Percentiles rank a stretch among this genome's conserved stretches.
Evolutionary conservation across 2,329 filamentous ascomycete species (phyloP).

Genomic region (Fusarium guadeloupense): DNA sequence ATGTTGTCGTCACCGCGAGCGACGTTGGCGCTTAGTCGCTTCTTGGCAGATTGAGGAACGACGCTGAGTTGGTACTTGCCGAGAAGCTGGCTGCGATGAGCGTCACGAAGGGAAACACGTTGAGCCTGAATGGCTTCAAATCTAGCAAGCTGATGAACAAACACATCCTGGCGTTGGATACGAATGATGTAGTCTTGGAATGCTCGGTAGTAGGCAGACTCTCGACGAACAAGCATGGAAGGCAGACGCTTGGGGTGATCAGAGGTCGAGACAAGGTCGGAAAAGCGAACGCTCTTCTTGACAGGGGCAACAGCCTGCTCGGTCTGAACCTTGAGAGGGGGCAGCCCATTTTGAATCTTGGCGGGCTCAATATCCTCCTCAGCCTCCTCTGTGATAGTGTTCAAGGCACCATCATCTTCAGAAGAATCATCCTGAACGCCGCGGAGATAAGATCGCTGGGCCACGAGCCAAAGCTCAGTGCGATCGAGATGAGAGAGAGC

Average conservation of each 20-base stretch:
- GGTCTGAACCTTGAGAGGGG: constrained; percentile 20
- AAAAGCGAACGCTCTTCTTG: constrained; percentile 83
- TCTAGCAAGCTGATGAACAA: constrained; percentile 83
- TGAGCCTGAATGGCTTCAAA: constrained; percentile 90
- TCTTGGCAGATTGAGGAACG: constrained; percentile 74
- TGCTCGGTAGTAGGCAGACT: constrained; percentile 87
- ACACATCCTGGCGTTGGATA: constrained; percentile 75
- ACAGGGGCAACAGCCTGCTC: constrained; percentile 44
- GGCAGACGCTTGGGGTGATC: constrained; percentile 61
- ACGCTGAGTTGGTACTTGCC: constrained; percentile 85
- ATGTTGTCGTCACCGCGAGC: constrained; percentile 75
- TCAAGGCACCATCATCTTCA: constrained; percentile 49
- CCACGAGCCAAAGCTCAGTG: constrained; percentile 85
- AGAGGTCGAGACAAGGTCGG: constrained; percentile 59
- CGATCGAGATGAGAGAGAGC: constrained; percentile 81
- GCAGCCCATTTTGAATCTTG: constrained; percentile 41
- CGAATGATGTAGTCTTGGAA: constrained; percentile 79
- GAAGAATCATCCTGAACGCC: constrained; percentile 64
- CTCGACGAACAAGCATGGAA: constrained; percentile 63
- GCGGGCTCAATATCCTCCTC: constrained; percentile 45
- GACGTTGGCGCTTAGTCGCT: constrained; percentile 76
- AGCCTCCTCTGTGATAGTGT: constrained; percentile 50
- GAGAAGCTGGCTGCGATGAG: constrained; percentile 82
- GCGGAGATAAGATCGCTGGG: constrained; percentile 80
- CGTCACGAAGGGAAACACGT: constrained; percentile 75